phyloP scores from a whole-genome alignment of 257 asterid species.

The Avicennia marina region DNA sequence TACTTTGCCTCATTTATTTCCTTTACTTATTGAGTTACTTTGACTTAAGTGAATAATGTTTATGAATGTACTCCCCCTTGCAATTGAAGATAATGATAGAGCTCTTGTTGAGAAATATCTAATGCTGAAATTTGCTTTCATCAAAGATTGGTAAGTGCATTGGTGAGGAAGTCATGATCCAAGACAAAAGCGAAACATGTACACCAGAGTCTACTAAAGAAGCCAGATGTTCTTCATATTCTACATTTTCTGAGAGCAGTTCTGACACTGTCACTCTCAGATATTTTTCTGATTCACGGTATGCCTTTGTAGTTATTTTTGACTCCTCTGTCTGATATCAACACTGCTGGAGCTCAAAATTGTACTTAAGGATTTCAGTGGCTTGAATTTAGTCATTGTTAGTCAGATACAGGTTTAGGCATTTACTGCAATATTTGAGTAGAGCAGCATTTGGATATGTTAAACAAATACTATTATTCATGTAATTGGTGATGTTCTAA shows the following conservation, averaged over 20 bases:
- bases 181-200: slow-evolving; percentile 26
- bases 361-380: slow-evolving; percentile 8
- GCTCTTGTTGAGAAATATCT: neutral
- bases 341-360: neutral
- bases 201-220: slow-evolving; percentile 30
- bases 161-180: slow-evolving; percentile 32
- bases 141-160: slow-evolving; percentile 15
- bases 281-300: slow-evolving; percentile 46
- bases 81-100: neutral
- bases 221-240: slow-evolving; percentile 18
- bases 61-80: neutral
- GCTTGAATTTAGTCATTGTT: neutral
- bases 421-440: neutral
- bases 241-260: slow-evolving; percentile 37
- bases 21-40: neutral
- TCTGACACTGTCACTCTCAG: slow-evolving; percentile 33
- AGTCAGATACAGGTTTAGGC: neutral
- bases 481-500: neutral
- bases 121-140: neutral
- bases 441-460: neutral
- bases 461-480: neutral
- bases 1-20: slow-evolving; percentile 2
- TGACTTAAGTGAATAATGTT: neutral
- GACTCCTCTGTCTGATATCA: neutral
- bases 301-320: slow-evolving; percentile 10